Percentiles rank a stretch among this genome's conserved stretches.
Evolutionary conservation across 1,284 basidiomycete genomes (phyloP).

Genomic region (Flammula alnicola): DNA sequence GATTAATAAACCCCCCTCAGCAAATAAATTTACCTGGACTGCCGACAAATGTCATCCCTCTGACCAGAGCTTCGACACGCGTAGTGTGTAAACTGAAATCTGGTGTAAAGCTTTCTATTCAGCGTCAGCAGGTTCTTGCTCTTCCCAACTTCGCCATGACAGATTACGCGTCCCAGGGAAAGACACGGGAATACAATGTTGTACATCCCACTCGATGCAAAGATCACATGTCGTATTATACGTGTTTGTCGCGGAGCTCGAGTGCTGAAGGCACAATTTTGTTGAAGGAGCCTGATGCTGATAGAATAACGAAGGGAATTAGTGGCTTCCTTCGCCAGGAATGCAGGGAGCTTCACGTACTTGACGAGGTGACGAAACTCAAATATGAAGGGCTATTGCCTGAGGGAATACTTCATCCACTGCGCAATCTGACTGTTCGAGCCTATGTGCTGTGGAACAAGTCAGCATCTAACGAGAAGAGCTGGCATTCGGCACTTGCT

Average conservation of each 20-base stretch:
- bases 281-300: background rate
- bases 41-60: slow-evolving; percentile 43
- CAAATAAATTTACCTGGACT: slow-evolving; percentile 35
- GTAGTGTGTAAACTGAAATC: slow-evolving; percentile 30
- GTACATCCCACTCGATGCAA: slow-evolving; percentile 31
- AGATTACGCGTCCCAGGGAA: slow-evolving; percentile 45
- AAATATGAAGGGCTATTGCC: background rate
- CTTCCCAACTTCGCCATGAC: slow-evolving; percentile 48
- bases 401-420: too few relatives aligned
- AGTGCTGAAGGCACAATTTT: background rate
- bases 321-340: background rate
- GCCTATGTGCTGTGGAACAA: too few relatives aligned
- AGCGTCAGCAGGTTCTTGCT: slow-evolving; percentile 36
- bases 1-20: slow-evolving; percentile 34
- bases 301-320: background rate
- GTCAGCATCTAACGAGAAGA: too few relatives aligned
- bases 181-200: slow-evolving; percentile 36
- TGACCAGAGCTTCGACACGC: slow-evolving; percentile 23
- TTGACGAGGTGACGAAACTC: background rate
- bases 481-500: too few relatives aligned
- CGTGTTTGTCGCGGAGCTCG: background rate
- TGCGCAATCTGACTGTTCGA: too few relatives aligned
- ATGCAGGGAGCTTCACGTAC: background rate
- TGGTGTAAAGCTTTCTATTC: slow-evolving; percentile 29
- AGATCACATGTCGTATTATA: background rate